Base-by-base conservation (phyloP, 345 rosid genomes). In the Syzygium oleosum region DNA sequence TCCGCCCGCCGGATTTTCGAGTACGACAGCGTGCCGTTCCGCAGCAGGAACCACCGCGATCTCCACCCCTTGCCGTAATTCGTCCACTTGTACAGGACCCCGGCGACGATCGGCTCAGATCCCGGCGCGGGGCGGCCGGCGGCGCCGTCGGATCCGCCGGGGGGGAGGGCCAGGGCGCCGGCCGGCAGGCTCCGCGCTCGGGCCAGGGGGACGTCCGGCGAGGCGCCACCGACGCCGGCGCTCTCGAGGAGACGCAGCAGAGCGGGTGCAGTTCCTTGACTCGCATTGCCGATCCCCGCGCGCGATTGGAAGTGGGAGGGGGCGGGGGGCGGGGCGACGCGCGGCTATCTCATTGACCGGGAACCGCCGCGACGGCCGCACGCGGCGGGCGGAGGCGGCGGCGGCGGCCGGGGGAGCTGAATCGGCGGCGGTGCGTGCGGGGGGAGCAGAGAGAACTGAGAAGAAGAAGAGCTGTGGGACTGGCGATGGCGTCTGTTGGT, bases 21-120 rank as follows among this genome's bases (percentile, higher is more conserved):
- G 89, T 98, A 98, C 55, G 97, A 96, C 3, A 98, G 93, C 84
- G 93, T 92, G 43, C 98, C 99, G 84, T 96, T 94, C 63, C 94
- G 94, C 86, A 98, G 94, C 58, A 93, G 89, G 91, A 98, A 96
- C 98, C 98, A 98, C 87, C 99, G 92, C 90, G 98, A 96, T 94
- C 99, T 96, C 99, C 99, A 98, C 52, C 99, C 99, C 87, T 95
- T 98, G 16, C 99, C 96, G 91, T 94, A 98, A 92, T 98, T 98
- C 2, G 99, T 98, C 99, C 99, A 98, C 95, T 98, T 98, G 85
- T 94, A 92, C 52, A 98, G 92, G 41, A 95, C 92, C 87, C 99
- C 99, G 63, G 97, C 98, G 13, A 95, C 97, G 23, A 95, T 91
- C 23, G 93, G 65, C 88, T 94, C 95, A 88, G 99, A 96, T 91